Evolutionary conservation across 2,329 filamentous ascomycete species (phyloP).

Genomic region (Colletotrichum trifolii): DNA sequence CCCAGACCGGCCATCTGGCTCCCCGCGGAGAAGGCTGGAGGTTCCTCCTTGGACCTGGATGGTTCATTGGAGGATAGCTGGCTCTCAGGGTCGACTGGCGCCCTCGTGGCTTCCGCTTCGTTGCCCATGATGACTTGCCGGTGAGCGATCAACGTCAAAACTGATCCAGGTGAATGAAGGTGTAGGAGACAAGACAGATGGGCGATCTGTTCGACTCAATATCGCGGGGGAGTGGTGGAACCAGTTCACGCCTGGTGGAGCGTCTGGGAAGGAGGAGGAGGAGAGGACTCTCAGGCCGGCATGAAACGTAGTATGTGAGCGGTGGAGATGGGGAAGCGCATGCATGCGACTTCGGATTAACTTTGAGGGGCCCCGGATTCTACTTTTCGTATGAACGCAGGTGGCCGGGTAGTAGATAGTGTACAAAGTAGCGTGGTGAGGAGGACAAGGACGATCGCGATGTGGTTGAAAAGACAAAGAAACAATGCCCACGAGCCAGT

Average conservation of each 20-base stretch:
- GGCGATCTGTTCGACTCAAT: background rate
- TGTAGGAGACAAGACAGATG: background rate
- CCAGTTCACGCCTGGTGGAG: slow-evolving; percentile 22
- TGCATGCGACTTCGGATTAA: slow-evolving; percentile 13
- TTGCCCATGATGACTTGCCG: slow-evolving; percentile 22
- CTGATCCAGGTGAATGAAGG: background rate
- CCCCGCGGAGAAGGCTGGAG: background rate
- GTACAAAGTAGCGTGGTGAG: background rate
- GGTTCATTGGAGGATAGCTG: background rate
- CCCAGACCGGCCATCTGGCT: slow-evolving; percentile 3
- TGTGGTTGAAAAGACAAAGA: too few species aligned
- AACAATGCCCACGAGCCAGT: background rate
- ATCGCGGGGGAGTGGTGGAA: slow-evolving; percentile 20
- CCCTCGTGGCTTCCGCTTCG: slow-evolving; percentile 11
- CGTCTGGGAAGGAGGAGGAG: slow-evolving; percentile 1
- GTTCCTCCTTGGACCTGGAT: slow-evolving; percentile 1
- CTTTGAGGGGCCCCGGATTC: slow-evolving; percentile 37
- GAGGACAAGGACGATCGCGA: too few species aligned
- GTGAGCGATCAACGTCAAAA: background rate
- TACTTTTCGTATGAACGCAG: background rate
- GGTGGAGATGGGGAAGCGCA: slow-evolving; percentile 25
- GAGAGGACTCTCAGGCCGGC: slow-evolving; percentile 1
- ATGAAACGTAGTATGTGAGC: background rate
- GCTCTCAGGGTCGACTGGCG: slow-evolving; percentile 13
- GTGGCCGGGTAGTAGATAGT: too few species aligned